Percentiles rank a stretch among this genome's conserved stretches.
These are phyloP conservation scores for Asterochloris erici DNA, from an alignment of 139 green algal genomes.

Conservation along the genomic window DNA sequence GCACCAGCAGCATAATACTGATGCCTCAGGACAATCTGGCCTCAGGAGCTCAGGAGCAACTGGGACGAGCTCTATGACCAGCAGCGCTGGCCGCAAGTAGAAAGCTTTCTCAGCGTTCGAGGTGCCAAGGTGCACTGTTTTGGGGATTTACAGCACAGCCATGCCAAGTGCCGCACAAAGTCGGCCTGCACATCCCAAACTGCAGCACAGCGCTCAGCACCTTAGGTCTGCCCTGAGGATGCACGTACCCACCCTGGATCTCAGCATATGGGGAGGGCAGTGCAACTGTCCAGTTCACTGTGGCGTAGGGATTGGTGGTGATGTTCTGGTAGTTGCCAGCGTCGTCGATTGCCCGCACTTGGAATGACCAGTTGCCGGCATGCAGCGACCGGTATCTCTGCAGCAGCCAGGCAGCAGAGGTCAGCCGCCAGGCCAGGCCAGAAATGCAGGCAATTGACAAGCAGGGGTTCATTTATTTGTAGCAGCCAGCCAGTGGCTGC, in stretches of 20 bases:
- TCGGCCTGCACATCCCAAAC: neutral
- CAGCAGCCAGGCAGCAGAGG: neutral
- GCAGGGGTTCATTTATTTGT: neutral
- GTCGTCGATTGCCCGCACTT: constrained; percentile 27
- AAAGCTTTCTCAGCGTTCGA: neutral
- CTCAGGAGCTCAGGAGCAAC: neutral
- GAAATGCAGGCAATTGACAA: neutral
- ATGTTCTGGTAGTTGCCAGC: constrained; percentile 39
- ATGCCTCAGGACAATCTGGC: too few species aligned
- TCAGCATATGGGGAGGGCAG: constrained; percentile 1
- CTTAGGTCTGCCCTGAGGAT: neutral
- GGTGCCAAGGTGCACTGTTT: neutral
- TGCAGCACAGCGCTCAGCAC: neutral
- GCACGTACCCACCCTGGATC: too few species aligned
- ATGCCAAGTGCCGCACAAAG: neutral
- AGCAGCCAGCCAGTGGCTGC: neutral
- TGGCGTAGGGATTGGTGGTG: neutral
- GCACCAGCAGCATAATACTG: too few species aligned
- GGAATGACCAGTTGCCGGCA: constrained; percentile 18
- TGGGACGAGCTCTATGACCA: neutral
- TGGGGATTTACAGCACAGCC: neutral
- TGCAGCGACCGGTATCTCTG: constrained; percentile 23
- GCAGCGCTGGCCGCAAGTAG: neutral
- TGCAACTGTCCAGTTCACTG: neutral
- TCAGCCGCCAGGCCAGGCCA: too few species aligned